Evolutionary conservation across 1,139 yeast genomes (phyloP).

Genomic region (Suhomyces kunorum): DNA sequence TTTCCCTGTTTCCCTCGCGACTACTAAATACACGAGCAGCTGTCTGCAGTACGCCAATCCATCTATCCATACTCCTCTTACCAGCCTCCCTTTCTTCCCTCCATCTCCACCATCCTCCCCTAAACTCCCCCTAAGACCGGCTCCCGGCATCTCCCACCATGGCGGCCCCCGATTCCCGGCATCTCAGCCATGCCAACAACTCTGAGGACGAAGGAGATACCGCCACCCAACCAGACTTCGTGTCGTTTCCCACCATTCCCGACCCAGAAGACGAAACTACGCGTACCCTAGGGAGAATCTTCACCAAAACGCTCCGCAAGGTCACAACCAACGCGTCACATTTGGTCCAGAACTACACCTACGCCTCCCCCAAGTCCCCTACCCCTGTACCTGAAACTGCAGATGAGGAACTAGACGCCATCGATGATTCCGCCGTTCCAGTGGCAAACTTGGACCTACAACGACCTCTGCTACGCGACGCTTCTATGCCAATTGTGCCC

Average conservation of each 20-base stretch:
- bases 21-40: neutral
- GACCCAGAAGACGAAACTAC: conserved; percentile 43
- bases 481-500: neutral
- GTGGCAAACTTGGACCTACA: neutral
- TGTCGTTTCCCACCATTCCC: conserved; percentile 48
- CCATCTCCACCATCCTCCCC: neutral
- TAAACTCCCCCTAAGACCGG: neutral
- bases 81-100: neutral
- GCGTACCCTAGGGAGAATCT: conserved; percentile 34
- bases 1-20: neutral
- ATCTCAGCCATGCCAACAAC: conserved; percentile 13
- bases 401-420: conserved; percentile 5
- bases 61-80: neutral
- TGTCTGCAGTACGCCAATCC: neutral
- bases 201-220: conserved; percentile 21
- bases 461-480: neutral
- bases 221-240: conserved; percentile 30
- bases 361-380: conserved; percentile 13
- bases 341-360: conserved; percentile 37
- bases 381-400: conserved; percentile 3
- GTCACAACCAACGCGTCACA: conserved; percentile 49
- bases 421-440: conserved; percentile 10
- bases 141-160: conserved; percentile 2
- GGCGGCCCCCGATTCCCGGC: conserved; percentile 5
- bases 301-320: conserved; percentile 44